Evolutionary conservation across 228 moss, liverwort and hornwort species (phyloP), one percentile per base, ranked within the genome.

Genomic region (Sphagnum magellanicum): DNA sequence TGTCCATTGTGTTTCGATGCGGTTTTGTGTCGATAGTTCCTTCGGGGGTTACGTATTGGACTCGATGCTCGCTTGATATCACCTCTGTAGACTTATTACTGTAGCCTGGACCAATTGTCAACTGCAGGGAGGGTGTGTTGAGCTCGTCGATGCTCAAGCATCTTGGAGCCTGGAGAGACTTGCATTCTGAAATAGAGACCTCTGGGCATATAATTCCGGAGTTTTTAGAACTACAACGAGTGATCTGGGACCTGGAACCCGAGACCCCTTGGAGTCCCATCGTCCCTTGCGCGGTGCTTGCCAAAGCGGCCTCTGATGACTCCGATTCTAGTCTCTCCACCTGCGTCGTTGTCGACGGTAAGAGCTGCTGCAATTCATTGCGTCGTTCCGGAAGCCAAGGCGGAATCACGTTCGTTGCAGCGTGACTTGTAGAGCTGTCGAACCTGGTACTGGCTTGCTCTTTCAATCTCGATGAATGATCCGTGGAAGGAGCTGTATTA

Each of bases 41-140:
- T 32, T 32, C 32, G 32, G 32, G 3, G 32, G 32, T 3, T 32
- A 32, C 32, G 32, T 32, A 32, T 32, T 32, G 32, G 32, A 32
- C 32, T 32, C 32, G 32, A 32, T 32, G 32, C 32, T 32, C 32
- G 62, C 53, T 71, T 6, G 76, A 71, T 6, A 67, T 72, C 15
- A 65, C 60, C 70, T 32, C 32, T 32, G 32, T 32, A 3, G 32
- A 32, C 32, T 80, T 76, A 4, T 61, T 60, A n/a, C 67, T 55
- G 49, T 73, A 88, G 32, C 32, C 32, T 16, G 83, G 86, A 13
- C 89, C 86, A 50, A 89, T 86, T 0, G 86, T 83, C 53, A 89
- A 86, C 57, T 74, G 79, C 48, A 89, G 66, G n/a, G 75, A 73
- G 4, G 86, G 86, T 4, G 81, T 74, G 67, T 50, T 71, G 4